These are phyloP conservation scores for Penicillium sp. DNA, from an alignment of 2,329 filamentous ascomycete genomes.

Conservation along the genomic window DNA sequence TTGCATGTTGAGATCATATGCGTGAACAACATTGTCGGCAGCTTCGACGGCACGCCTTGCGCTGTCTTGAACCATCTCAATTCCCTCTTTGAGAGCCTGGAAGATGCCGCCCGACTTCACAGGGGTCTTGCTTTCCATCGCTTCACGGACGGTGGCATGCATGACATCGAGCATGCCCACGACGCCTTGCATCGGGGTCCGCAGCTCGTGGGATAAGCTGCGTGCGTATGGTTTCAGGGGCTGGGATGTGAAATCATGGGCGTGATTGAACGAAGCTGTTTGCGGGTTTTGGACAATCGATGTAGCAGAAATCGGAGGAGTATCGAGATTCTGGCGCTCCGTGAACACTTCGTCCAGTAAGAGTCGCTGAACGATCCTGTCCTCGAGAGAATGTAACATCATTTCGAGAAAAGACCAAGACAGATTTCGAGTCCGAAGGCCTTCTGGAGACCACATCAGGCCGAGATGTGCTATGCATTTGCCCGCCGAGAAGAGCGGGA, in stretches of 20 bases:
- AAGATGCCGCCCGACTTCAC: conserved; percentile 56
- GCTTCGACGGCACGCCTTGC: conserved; percentile 70
- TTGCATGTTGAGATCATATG: conserved; percentile 73
- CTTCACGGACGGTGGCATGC: conserved; percentile 69
- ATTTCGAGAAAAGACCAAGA: conserved; percentile 68
- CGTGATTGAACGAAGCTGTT: conserved; percentile 54
- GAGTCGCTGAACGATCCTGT: conserved; percentile 61
- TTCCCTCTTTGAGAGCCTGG: conserved; percentile 63
- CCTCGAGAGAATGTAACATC: conserved; percentile 66
- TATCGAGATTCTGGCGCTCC: conserved; percentile 29
- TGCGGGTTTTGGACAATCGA: conserved; percentile 26
- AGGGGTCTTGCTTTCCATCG: conserved; percentile 55
- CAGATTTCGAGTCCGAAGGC: conserved; percentile 54
- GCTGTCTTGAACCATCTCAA: conserved; percentile 71
- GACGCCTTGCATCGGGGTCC: conserved; percentile 73
- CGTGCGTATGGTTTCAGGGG: conserved; percentile 70
- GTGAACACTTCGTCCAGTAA: conserved; percentile 47
- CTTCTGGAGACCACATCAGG: conserved; percentile 67
- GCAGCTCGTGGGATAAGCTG: conserved; percentile 68
- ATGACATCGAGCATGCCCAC: conserved; percentile 76
- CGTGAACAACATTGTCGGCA: conserved; percentile 72
- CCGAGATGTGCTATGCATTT: conserved; percentile 70
- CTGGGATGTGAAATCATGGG: conserved; percentile 57
- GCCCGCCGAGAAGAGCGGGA: conserved; percentile 63
- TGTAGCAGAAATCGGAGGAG: conserved; percentile 18